Evolutionary conservation across 371 early-diverging fungal species (phyloP).

Genomic region (Mycotypha africana): DNA sequence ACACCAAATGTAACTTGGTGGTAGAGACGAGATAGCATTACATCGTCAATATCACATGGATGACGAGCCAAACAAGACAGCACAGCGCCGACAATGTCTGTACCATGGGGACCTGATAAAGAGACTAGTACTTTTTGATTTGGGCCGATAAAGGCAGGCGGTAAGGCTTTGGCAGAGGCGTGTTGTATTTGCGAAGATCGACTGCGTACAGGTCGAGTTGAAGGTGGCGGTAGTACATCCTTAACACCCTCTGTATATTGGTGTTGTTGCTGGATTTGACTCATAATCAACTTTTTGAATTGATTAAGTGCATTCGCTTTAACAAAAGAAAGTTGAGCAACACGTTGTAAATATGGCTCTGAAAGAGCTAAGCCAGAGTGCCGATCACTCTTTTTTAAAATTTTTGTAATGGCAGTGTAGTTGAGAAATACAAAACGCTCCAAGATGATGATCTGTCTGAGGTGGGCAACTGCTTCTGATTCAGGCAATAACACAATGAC

Average conservation of each 20-base stretch:
- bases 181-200: slow-evolving; percentile 16
- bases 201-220: slow-evolving; percentile 26
- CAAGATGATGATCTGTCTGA: slow-evolving; percentile 45
- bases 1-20: slow-evolving; percentile 87
- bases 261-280: slow-evolving; percentile 32
- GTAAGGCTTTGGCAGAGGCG: slow-evolving; percentile 12
- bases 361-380: slow-evolving; percentile 65
- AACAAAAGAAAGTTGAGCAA: slow-evolving; percentile 58
- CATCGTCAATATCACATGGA: slow-evolving; percentile 70
- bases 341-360: slow-evolving; percentile 69
- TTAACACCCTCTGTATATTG: too few species aligned
- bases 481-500: slow-evolving; percentile 30
- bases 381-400: slow-evolving; percentile 65
- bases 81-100: slow-evolving; percentile 81
- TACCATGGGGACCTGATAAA: slow-evolving; percentile 82
- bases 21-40: slow-evolving; percentile 79
- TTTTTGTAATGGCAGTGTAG: slow-evolving; percentile 62
- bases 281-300: slow-evolving; percentile 65
- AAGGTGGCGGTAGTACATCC: too few species aligned
- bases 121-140: slow-evolving; percentile 66
- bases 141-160: slow-evolving; percentile 46
- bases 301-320: slow-evolving; percentile 51
- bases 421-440: slow-evolving; percentile 59
- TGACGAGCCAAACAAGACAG: slow-evolving; percentile 67
- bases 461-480: slow-evolving; percentile 14